Base-by-base conservation (phyloP, 1,139 yeast genomes). In the Zygosaccharomyces pseudobailii region DNA sequence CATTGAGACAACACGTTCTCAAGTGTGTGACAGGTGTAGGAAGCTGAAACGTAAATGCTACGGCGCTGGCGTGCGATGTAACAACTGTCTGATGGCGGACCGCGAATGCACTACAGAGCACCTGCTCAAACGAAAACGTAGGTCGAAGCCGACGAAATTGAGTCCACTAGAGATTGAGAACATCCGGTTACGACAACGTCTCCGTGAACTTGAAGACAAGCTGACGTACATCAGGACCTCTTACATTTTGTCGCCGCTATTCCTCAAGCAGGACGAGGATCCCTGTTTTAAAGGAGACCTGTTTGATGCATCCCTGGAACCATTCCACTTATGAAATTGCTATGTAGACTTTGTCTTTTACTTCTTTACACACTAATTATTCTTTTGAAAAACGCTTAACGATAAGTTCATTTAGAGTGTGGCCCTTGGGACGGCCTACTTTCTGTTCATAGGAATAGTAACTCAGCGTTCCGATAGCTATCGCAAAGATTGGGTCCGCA, bases 361-460 rank as follows among this genome's bases (percentile, higher is more conserved):
- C 6, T 24, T 24, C 27, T 24, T 6, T n/a, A 30, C 33, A 30
- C 19, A 20, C 17, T 28, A 38, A 23, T 8, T 30, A 25, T n/a
- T 28, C 9, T 13, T 28, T 38, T 10, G 41, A 38, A 24, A 44
- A 43, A 21, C 68, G 69, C 55, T 71, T 70, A 30, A 47, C 42
- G 3, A 76, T 51, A 50, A 82, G 69, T 52, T 80, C 84, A 55
- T 74, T 75, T 57, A 83, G 67, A 3, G 74, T 62, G 51, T 81
- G 85, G 3, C 86, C 87, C 43, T 72, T 74, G 33, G 73, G 71
- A 52, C 85, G 70, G 2, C 76, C 78, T 1, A 71, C 72, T 53
- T 86, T 69, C 48, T 62, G 67, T 59, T 84, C 90, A 50, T 80
- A 79, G 6, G 80, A 67, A 53, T 76, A 80, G 61, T 79, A 84